Evolutionary conservation across 2,329 filamentous ascomycete genomes (phyloP).

Genomic region (Allantophomopsis cytisporea): DNA sequence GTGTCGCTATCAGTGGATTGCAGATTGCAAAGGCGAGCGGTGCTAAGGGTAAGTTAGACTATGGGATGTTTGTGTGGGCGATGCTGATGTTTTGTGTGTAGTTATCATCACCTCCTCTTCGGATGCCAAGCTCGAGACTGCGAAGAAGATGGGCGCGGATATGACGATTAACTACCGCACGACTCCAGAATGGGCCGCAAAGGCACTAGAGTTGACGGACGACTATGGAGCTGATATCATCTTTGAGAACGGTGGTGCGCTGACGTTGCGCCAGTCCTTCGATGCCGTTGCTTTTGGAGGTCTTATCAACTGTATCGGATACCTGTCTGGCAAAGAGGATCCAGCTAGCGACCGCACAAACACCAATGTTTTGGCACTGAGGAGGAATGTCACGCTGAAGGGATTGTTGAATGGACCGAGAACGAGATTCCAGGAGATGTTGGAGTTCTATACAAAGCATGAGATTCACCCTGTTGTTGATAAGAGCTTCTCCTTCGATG

Average conservation of each 20-base stretch:
- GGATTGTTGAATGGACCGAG: constrained; percentile 49
- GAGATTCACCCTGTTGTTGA: constrained; percentile 33
- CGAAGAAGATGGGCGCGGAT: constrained; percentile 35
- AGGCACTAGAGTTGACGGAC: constrained; percentile 29
- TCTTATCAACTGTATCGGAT: constrained; percentile 35
- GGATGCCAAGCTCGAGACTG: constrained; percentile 32
- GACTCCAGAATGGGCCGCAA: constrained; percentile 34
- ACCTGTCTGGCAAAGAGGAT: constrained; percentile 39
- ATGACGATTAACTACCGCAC: constrained; percentile 38
- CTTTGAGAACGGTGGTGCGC: constrained; percentile 38
- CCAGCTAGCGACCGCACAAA: constrained; percentile 34
- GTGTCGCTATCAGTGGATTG: constrained; percentile 34
- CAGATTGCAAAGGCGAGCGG: constrained; percentile 40
- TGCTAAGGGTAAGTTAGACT: constrained; percentile 26
- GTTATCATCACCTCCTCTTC: constrained; percentile 40
- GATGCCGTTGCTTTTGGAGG: constrained; percentile 39
- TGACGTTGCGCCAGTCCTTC: constrained; percentile 37
- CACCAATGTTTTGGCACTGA: constrained; percentile 40
- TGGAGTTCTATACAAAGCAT: constrained; percentile 28
- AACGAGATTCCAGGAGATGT: constrained; percentile 39
- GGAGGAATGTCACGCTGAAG: constrained; percentile 30
- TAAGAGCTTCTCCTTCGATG: constrained; percentile 29
- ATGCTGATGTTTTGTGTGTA: constrained; percentile 21
- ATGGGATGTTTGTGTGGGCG: constrained; percentile 10
- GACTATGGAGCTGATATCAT: constrained; percentile 36